These are phyloP conservation scores for Psophocarpus tetragonolobus DNA, from an alignment of 306 rosid species.

Conservation along the genomic window DNA sequence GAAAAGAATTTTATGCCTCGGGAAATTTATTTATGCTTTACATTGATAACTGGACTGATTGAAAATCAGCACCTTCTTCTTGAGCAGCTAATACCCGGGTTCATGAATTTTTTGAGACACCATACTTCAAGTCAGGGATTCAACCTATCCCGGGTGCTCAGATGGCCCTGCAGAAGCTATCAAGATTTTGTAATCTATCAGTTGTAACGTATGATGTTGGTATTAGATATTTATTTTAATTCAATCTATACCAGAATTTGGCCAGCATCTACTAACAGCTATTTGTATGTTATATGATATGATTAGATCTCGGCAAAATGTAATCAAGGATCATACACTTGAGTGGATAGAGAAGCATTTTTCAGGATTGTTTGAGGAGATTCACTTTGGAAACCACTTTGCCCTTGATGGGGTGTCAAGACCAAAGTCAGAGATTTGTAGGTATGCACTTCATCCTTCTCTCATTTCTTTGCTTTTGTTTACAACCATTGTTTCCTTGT, in stretches of 20 bases:
- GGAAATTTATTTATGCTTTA: not conserved
- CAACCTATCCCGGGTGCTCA: constrained; percentile 86
- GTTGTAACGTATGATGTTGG: constrained; percentile 77
- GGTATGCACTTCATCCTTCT: constrained; percentile 44
- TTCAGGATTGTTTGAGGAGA: constrained; percentile 78
- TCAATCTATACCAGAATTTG: constrained; percentile 11
- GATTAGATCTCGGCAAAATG: constrained; percentile 82
- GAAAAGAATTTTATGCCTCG: not conserved
- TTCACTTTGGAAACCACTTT: constrained; percentile 93
- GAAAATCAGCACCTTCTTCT: not conserved
- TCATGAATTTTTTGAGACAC: constrained; percentile 82
- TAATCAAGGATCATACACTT: constrained; percentile 82
- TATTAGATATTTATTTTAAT: constrained; percentile 16
- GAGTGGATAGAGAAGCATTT: constrained; percentile 78
- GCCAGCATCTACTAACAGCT: constrained; percentile 26
- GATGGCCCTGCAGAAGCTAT: constrained; percentile 63
- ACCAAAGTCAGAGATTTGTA: constrained; percentile 86
- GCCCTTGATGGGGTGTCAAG: constrained; percentile 80
- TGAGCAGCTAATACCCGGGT: constrained; percentile 75
- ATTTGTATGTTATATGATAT: constrained; percentile 12
- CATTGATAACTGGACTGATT: too few relatives aligned
- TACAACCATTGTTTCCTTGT: not conserved
- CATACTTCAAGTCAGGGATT: constrained; percentile 83
- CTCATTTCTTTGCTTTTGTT: not conserved
- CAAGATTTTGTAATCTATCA: constrained; percentile 73